A percentile compares a stretch with the other conserved stretches of the same genome.
These are phyloP conservation scores for Colletotrichum kahawae DNA, from an alignment of 2,329 filamentous ascomycete species.

Conservation along the genomic window DNA sequence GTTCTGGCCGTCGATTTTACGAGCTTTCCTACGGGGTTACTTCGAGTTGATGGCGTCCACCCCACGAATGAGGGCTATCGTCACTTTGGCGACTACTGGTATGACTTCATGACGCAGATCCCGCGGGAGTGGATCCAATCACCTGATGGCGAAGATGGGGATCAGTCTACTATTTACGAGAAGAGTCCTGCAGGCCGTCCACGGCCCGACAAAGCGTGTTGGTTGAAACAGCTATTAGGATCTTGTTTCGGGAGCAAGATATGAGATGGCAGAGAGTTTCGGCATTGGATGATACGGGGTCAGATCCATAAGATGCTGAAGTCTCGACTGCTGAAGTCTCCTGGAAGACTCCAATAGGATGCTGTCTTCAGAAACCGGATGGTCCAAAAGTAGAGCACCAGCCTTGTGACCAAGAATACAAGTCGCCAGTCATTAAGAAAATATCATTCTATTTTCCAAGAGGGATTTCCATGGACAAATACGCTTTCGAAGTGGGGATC, in stretches of 20 bases:
- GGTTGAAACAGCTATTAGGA: neutral
- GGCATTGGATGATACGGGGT: neutral
- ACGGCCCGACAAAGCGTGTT: neutral
- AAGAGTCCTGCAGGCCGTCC: too few relatives aligned
- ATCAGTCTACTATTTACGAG: neutral
- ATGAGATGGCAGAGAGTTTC: neutral
- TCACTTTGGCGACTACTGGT: conserved; percentile 41
- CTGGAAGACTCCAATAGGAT: too few relatives aligned
- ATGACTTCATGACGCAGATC: conserved; percentile 38
- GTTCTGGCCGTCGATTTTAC: conserved; percentile 39
- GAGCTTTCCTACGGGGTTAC: conserved; percentile 26
- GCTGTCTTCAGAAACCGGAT: too few relatives aligned
- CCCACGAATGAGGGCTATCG: conserved; percentile 38
- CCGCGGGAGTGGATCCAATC: conserved; percentile 36
- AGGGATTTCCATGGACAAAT: too few relatives aligned
- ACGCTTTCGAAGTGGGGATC: too few relatives aligned
- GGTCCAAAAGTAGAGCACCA: too few relatives aligned
- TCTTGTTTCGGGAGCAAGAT: neutral
- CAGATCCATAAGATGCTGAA: too few relatives aligned
- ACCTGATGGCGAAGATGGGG: conserved; percentile 27
- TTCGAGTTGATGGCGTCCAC: conserved; percentile 31
- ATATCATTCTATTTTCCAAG: too few relatives aligned
- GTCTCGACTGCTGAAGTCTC: too few relatives aligned
- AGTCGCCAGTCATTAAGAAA: too few relatives aligned
- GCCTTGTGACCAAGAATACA: too few relatives aligned